Conservation (phyloP, 257 asterid species). For the Solanum chilense region DNA sequence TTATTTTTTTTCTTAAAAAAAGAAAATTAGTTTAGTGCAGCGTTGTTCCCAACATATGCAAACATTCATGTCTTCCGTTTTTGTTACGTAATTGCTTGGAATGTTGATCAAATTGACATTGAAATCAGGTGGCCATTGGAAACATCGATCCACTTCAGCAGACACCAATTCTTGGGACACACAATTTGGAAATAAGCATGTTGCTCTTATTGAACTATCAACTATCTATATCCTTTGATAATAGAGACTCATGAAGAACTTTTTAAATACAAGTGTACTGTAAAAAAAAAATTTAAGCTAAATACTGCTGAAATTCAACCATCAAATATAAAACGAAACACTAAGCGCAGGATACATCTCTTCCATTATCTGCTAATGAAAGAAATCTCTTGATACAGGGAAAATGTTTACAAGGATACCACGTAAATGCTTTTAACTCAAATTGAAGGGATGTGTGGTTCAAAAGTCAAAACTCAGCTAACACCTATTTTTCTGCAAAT, state of each 20-base stretch:
- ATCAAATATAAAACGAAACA: not conserved
- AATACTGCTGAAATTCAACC: not conserved
- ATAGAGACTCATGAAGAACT: not conserved
- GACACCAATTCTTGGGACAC: not conserved
- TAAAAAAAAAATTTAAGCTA: not conserved
- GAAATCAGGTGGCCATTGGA: not conserved
- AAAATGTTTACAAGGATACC: slow-evolving; percentile 16
- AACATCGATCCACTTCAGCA: not conserved
- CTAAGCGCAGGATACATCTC: not conserved
- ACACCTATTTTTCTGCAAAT: slow-evolving; percentile 16
- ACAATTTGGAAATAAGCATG: not conserved
- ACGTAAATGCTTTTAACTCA: not conserved
- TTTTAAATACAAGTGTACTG: not conserved
- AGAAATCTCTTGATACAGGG: not conserved
- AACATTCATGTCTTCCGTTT: not conserved
- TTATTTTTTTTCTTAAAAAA: not conserved
- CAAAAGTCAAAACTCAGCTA: slow-evolving; percentile 12
- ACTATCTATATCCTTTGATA: not conserved
- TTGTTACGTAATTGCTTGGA: not conserved
- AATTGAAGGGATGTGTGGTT: slow-evolving; percentile 1
- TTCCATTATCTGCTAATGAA: not conserved
- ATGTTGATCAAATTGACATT: not conserved
- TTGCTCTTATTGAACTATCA: not conserved
- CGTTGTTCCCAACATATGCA: not conserved
- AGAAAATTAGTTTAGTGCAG: not conserved